Conservation (phyloP, 306 rosid species). For the Rosa multiflora region DNA sequence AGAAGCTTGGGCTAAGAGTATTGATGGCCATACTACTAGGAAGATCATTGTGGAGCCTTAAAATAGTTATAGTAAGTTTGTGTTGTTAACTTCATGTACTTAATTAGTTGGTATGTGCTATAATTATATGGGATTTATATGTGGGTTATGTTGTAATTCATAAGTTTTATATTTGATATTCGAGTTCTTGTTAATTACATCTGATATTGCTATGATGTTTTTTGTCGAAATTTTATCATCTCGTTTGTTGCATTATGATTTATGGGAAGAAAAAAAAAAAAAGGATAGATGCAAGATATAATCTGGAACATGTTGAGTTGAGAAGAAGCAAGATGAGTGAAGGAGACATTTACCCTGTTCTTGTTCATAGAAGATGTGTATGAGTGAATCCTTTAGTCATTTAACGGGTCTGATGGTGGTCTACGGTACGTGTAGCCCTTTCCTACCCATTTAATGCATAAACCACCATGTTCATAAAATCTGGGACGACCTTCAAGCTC, state of each 20-base stretch:
- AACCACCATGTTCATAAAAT: neutral
- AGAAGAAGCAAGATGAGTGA: neutral
- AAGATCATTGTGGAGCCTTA: conserved; percentile 58
- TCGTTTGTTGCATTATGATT: neutral
- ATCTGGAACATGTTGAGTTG: neutral
- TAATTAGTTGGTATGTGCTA: too few species aligned
- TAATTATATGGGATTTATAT: too few species aligned
- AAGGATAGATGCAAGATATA: neutral
- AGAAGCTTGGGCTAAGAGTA: conserved; percentile 72
- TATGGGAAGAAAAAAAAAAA: too few species aligned
- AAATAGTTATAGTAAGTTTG: neutral
- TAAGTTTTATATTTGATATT: neutral
- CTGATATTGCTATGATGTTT: neutral
- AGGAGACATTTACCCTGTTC: neutral
- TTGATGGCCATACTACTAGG: conserved; percentile 88
- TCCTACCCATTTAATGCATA: neutral
- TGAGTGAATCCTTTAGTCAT: neutral
- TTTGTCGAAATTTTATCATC: neutral
- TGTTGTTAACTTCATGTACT: neutral
- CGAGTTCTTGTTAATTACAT: neutral
- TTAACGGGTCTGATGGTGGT: neutral
- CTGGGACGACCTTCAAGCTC: neutral
- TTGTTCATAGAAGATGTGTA: neutral
- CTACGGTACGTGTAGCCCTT: too few species aligned
- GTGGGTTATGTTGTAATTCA: neutral